phyloP scores from a whole-genome alignment of 225 moss, liverwort and hornwort species.

The Bryoerythrophyllum caledonicum region DNA sequence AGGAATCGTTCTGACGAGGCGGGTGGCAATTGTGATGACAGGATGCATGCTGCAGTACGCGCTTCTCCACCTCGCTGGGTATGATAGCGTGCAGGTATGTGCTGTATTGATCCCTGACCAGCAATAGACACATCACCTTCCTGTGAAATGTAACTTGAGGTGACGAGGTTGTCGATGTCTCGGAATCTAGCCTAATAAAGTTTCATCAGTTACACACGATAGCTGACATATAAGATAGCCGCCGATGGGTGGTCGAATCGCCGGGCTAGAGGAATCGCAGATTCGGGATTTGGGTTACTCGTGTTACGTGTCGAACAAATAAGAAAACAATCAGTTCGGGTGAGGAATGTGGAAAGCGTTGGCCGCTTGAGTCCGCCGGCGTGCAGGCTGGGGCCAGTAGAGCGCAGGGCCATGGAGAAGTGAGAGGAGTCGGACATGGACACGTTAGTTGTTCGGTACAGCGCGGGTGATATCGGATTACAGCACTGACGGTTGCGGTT shows the following conservation, averaged over 20 bases:
- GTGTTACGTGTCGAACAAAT: neutral
- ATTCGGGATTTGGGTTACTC: neutral
- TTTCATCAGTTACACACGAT: neutral
- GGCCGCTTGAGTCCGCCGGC: too few species aligned
- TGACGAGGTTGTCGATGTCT: neutral
- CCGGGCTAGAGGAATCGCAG: neutral
- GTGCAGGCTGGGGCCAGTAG: neutral
- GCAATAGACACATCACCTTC: too few species aligned
- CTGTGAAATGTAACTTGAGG: too few species aligned
- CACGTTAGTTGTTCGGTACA: neutral
- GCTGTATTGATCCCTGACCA: neutral
- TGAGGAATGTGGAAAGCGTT: neutral
- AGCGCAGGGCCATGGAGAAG: neutral
- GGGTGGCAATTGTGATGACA: slow-evolving; percentile 21
- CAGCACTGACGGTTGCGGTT: neutral
- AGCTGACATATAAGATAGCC: neutral
- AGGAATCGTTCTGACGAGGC: neutral
- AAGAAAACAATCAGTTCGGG: neutral
- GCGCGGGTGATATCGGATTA: too few species aligned
- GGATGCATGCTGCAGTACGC: slow-evolving; percentile 98
- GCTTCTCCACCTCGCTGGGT: slow-evolving; percentile 86
- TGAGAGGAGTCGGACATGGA: neutral
- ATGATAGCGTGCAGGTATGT: slow-evolving; percentile 70
- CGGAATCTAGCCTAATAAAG: neutral
- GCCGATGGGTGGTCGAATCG: neutral